phyloP scores from a whole-genome alignment of 805 yeast genomes.

The Teunomyces gatunensis region DNA sequence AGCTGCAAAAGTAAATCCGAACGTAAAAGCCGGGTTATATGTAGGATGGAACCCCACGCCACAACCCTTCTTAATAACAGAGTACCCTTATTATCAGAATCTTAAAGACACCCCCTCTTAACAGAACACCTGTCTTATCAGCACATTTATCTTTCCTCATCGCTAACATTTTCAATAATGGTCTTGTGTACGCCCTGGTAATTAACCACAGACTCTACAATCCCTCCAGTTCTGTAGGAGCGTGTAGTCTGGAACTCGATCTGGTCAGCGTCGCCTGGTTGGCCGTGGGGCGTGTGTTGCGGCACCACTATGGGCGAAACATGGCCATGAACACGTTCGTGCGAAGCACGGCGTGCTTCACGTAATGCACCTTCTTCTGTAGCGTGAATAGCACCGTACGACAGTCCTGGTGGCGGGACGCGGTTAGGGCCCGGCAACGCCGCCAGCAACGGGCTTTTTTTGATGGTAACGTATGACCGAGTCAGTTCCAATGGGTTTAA shows the following conservation, averaged over 20 bases:
- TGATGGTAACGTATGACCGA: slow-evolving; percentile 66
- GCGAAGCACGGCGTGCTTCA: slow-evolving; percentile 14
- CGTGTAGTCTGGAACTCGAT: slow-evolving; percentile 32
- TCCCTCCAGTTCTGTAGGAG: slow-evolving; percentile 54
- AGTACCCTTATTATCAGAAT: too few relatives aligned
- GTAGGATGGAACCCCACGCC: too few relatives aligned
- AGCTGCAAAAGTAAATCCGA: too few relatives aligned
- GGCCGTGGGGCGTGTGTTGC: neutral
- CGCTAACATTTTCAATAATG: slow-evolving; percentile 66
- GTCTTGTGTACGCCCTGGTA: slow-evolving; percentile 84
- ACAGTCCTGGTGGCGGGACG: slow-evolving; percentile 8
- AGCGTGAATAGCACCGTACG: slow-evolving; percentile 37
- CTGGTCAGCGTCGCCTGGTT: neutral
- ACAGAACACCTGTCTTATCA: too few relatives aligned
- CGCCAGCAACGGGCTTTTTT: slow-evolving; percentile 32
- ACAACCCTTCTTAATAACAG: too few relatives aligned
- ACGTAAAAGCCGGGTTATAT: too few relatives aligned
- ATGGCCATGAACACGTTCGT: neutral
- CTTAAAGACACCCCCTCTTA: too few relatives aligned
- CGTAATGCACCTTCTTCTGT: slow-evolving; percentile 45
- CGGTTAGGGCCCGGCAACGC: slow-evolving; percentile 24
- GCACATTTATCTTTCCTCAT: slow-evolving; percentile 34
- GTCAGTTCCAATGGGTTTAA: slow-evolving; percentile 65
- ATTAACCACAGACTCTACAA: slow-evolving; percentile 78
- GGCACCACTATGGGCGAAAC: neutral